A percentile compares a stretch with the other conserved stretches of the same genome.
Evolutionary conservation across 305 asterid genomes (phyloP).

Genomic region (Fraxinus sp.): DNA sequence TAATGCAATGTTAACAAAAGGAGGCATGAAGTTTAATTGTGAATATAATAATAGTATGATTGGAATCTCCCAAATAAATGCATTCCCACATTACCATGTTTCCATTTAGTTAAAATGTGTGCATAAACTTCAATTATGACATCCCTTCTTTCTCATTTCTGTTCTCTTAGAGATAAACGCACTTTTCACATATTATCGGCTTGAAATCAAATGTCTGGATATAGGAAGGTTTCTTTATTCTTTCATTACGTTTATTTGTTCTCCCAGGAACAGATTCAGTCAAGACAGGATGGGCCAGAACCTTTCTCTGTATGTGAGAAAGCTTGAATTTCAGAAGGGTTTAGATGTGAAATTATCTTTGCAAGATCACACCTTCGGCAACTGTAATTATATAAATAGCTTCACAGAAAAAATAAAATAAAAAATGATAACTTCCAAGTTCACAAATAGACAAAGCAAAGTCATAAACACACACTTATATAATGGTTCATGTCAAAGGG

Average conservation of each 20-base stretch:
- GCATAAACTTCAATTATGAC: background rate
- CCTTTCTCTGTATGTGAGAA: background rate
- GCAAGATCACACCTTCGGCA: background rate
- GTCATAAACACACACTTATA: background rate
- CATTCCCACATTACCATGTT: background rate
- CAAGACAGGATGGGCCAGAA: background rate
- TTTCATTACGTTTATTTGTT: background rate
- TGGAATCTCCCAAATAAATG: background rate
- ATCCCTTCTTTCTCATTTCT: background rate
- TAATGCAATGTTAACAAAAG: slow-evolving; percentile 19
- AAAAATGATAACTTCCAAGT: background rate
- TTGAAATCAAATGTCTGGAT: background rate
- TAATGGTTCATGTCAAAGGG: background rate
- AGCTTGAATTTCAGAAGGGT: background rate
- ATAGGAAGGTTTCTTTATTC: background rate
- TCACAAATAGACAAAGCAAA: background rate
- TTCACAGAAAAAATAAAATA: background rate
- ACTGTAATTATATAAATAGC: background rate
- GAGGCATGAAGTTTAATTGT: background rate
- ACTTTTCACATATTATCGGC: background rate
- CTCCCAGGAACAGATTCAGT: background rate
- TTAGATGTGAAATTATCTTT: background rate
- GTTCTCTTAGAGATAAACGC: background rate
- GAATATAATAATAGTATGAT: background rate
- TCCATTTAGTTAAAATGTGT: background rate